phyloP scores from a whole-genome alignment of 768 basidiomycete species.

The Boletus pseudo-olivaceus region DNA sequence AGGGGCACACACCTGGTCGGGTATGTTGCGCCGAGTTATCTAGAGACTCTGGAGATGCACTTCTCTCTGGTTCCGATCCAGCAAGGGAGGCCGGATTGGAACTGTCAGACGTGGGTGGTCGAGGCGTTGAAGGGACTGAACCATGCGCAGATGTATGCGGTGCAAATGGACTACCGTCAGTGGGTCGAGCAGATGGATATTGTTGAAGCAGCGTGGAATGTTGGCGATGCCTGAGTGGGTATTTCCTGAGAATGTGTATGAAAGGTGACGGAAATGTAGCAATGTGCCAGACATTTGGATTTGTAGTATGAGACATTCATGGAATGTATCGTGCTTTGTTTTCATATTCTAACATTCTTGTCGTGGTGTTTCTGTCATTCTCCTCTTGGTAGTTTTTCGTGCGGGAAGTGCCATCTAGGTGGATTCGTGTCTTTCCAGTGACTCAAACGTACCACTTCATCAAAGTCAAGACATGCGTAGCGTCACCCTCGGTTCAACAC shows the following conservation, averaged over 20 bases:
- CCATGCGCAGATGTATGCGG: slow-evolving; percentile 11
- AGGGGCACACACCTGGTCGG: slow-evolving; percentile 12
- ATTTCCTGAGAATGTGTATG: neutral
- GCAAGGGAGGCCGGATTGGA: slow-evolving; percentile 13
- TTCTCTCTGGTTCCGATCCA: slow-evolving; percentile 12
- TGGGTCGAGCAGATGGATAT: slow-evolving; percentile 16
- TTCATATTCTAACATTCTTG: neutral
- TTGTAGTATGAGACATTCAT: neutral
- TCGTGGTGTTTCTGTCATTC: neutral
- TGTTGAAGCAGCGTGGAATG: slow-evolving; percentile 15
- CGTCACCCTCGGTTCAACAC: neutral
- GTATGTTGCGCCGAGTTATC: slow-evolving; percentile 1
- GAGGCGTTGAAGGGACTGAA: slow-evolving; percentile 16
- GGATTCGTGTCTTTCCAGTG: neutral
- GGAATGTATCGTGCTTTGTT: neutral
- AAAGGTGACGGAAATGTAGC: no score
- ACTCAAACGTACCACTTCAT: neutral
- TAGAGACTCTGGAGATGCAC: slow-evolving; percentile 5
- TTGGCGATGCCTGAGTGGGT: slow-evolving; percentile 8
- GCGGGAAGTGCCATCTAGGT: neutral
- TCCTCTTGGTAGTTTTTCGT: neutral
- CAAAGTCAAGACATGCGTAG: neutral
- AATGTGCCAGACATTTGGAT: neutral
- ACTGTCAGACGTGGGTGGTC: slow-evolving; percentile 21
- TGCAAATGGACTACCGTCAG: slow-evolving; percentile 12